Percentiles rank a stretch among this genome's conserved stretches.
phyloP scores from a whole-genome alignment of 164 flowering plant species.

The Macadamia integrifolia region DNA sequence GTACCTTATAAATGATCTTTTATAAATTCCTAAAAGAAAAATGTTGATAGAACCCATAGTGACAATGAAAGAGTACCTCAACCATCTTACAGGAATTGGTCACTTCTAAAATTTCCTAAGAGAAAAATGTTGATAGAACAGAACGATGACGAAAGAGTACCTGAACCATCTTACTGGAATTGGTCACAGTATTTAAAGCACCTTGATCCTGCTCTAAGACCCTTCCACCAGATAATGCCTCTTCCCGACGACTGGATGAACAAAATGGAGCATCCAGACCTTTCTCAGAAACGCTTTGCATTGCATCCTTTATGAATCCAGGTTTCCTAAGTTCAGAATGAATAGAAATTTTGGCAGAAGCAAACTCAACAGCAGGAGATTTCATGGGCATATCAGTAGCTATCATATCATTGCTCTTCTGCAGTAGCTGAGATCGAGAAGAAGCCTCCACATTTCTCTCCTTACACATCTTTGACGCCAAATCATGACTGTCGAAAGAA shows the following conservation, averaged over 20 bases:
- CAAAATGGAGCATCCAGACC: conserved; percentile 20
- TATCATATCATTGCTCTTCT: conserved; percentile 11
- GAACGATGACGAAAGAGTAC: conserved; percentile 24
- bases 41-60: not conserved
- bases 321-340: conserved; percentile 31
- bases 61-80: conserved; percentile 40
- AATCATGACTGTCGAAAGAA: conserved; percentile 32
- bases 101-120: not conserved
- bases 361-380: conserved; percentile 13
- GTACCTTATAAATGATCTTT: too few relatives aligned
- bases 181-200: conserved; percentile 23
- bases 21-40: too few relatives aligned
- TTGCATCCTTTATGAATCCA: conserved; percentile 18
- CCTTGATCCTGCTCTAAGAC: conserved; percentile 47
- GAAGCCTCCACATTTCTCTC: conserved; percentile 30
- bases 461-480: conserved; percentile 21
- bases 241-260: conserved; percentile 24
- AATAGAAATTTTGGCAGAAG: conserved; percentile 14
- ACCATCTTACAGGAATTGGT: conserved; percentile 26
- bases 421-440: conserved; percentile 14
- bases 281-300: conserved; percentile 19
- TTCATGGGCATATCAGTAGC: not conserved
- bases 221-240: conserved; percentile 24
- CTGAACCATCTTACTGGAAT: conserved; percentile 40
- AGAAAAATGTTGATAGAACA: not conserved